phyloP scores from a whole-genome alignment of 148 eudicot genomes.

The Chenopodium quinoa region DNA sequence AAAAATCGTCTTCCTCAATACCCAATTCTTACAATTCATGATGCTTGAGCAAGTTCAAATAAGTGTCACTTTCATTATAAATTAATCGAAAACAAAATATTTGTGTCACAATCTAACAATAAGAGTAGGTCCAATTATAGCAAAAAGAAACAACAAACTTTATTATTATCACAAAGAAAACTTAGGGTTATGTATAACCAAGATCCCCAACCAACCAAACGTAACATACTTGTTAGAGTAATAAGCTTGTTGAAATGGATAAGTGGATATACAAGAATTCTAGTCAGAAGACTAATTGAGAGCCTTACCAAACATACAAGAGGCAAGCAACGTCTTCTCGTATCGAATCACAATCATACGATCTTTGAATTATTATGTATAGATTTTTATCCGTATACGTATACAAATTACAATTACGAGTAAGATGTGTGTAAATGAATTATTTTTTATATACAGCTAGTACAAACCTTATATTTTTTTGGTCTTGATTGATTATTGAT shows the following conservation, averaged over 20 bases:
- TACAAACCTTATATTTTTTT: too few relatives aligned
- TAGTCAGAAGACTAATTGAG: background rate
- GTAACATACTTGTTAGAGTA: too few relatives aligned
- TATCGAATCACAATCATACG: background rate
- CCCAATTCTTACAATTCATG: background rate
- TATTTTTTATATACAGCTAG: too few relatives aligned
- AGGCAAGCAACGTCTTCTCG: background rate
- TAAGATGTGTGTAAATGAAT: too few relatives aligned
- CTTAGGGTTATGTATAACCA: background rate
- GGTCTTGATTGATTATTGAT: too few relatives aligned
- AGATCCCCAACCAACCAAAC: too few relatives aligned
- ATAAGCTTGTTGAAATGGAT: conserved; percentile 1
- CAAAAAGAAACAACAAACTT: background rate
- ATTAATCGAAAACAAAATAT: background rate
- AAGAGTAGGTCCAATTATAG: background rate
- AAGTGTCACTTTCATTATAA: background rate
- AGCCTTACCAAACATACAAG: too few relatives aligned
- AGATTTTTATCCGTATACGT: too few relatives aligned
- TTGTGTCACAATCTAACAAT: background rate
- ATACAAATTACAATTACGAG: too few relatives aligned
- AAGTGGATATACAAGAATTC: conserved; percentile 15
- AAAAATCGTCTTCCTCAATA: background rate
- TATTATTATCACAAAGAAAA: background rate
- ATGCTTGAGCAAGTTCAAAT: background rate
- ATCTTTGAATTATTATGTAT: too few relatives aligned